Evolutionary conservation across 345 rosid species (phyloP), one percentile per base, ranked within the genome.

Genomic region (Eucalyptus guilfoylei): DNA sequence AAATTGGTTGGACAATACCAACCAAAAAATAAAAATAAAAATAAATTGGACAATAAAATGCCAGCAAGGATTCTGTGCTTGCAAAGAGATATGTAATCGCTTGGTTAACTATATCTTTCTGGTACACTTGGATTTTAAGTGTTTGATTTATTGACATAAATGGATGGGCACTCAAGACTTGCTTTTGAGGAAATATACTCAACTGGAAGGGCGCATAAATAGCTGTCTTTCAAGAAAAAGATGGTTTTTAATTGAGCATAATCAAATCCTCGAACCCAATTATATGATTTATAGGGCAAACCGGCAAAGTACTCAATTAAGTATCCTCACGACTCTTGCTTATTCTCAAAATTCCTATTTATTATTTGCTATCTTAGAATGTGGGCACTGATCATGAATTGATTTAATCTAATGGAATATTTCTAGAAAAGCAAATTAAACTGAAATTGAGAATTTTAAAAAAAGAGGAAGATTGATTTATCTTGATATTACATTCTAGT

Each of bases 371-470:
- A 19, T 52, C 26, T 52, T 52, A 52, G 58, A 52, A 52, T 52
- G 0, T 52, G 26, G 26, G 0, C 58, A 52, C 0, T 52, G 26
- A 52, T 21, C 5, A 52, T 21, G 11, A 52, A 8, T 52, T 52
- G 11, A 52, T 52, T 52, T 52, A 52, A 21, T 52, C 26, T 52
- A 52, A 52, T 52, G 58, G 0, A 2, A 21, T 52, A 19, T 52
- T 52, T 52, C 11, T 52, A 52, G 0, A 52, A 8, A 52, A 52
- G 1, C 1, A 52, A 52, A 52, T 52, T 52, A 52, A 52, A 52
- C 2, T 52, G 0, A 52, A 52, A 21, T 52, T 52, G 26, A 52
- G 58, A 52, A 3, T 52, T 52, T 52, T 0, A 19, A 19, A 19
- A 17, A 52, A 52, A 52, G 24, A 21, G 11, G 26, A 52, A 52